Evolutionary conservation across 2,329 filamentous ascomycete species (phyloP), one percentile per base, ranked within the genome.

Genomic region (Pyrenophora tritici-repentis): DNA sequence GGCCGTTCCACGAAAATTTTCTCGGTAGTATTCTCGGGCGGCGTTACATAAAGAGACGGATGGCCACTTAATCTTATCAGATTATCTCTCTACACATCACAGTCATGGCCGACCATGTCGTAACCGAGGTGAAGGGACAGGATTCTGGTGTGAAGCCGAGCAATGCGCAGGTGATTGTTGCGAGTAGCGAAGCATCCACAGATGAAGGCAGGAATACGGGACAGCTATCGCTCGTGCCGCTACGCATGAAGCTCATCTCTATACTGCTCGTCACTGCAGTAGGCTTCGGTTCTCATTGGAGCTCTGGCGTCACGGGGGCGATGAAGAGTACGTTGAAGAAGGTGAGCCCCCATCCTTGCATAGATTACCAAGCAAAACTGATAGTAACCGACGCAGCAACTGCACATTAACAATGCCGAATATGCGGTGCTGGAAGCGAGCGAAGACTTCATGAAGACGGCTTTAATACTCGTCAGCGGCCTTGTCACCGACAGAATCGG

Each of bases 321-420:
- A 81, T 86, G 77, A 86, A 86, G 63, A 82, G 74, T 14, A 85
- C 82, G 0, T 66, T 86, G 20, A 86, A 86, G 56, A 85, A 84
- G 76, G 59, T 29, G 10, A 29, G 10, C 9, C 9, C 9, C 9
- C 26, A 13, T 9, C 13, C 26, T 29, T 29, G 26, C 26, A 12
- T 12, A 12, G 9, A 29, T 10, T 12, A 29, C 3, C 9, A 29
- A 29, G 26, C 10, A 29, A 4, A 12, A 29, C 26, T 29, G 10
- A 29, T 12, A 29, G 26, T 10, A 12, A 29, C 9, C 9, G 26
- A 29, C 26, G 12, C 16, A 65, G 61, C 38, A 84, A 75, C 73
- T 86, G 35, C 55, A 80, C 39, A 85, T 86, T 62, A 80, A 80
- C 63, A 86, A 86, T 59, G 79, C 79, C 0, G 78, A 86, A 58